These are phyloP conservation scores for Epicoccum nigrum DNA, from an alignment of 2,329 filamentous ascomycete genomes.

Conservation along the genomic window DNA sequence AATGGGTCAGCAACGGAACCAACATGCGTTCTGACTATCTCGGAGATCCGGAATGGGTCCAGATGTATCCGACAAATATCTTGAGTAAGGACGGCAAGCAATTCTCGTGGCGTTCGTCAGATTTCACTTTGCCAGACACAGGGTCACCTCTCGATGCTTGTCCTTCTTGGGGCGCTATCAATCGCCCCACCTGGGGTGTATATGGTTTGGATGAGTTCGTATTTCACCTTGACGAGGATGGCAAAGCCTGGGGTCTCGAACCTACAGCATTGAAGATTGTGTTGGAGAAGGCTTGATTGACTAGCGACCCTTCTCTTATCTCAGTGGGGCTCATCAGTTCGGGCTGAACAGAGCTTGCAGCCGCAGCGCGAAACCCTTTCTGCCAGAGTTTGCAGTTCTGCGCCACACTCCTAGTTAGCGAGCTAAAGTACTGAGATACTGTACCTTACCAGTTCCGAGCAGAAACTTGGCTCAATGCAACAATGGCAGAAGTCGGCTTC, in stretches of 20 bases:
- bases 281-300: constrained; percentile 1
- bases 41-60: background rate
- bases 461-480: too few species aligned
- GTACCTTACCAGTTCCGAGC: too few species aligned
- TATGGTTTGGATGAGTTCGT: constrained; percentile 18
- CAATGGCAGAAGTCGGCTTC: too few species aligned
- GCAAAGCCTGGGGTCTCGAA: constrained; percentile 12
- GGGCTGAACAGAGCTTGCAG: too few species aligned
- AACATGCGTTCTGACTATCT: constrained; percentile 25
- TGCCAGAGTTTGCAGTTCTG: too few species aligned
- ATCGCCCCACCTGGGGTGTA: constrained; percentile 16
- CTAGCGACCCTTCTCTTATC: too few species aligned
- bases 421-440: too few species aligned
- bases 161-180: constrained; percentile 16
- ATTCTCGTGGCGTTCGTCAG: constrained; percentile 14
- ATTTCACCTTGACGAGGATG: constrained; percentile 10
- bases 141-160: constrained; percentile 19
- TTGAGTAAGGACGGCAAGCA: constrained; percentile 6
- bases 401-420: too few species aligned
- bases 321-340: too few species aligned
- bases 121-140: background rate
- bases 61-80: constrained; percentile 21
- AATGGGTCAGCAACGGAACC: constrained; percentile 42
- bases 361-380: too few species aligned
- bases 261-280: constrained; percentile 12